Evolutionary conservation across 2,329 filamentous ascomycete genomes (phyloP), one percentile per base, ranked within the genome.

Genomic region (Gaeumannomyces sp.): DNA sequence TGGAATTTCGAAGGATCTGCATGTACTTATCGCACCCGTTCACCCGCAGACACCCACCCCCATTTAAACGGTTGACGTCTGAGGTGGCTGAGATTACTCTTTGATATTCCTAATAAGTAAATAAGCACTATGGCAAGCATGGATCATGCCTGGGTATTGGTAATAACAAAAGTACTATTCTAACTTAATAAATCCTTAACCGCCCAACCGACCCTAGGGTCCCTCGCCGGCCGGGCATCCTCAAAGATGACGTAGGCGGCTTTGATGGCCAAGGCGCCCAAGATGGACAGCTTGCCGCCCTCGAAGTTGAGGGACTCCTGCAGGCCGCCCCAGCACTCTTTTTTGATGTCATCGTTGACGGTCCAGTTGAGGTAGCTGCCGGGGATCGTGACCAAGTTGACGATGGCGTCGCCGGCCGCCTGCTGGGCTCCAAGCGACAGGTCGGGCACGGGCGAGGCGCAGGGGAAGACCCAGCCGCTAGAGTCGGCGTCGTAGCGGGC

Each of bases 291-390:
- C 33, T 45, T 45, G 7, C n/a, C 33, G 2, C 59, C 59, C 38
- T 28, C 64, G 66, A 70, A 66, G 57, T 69, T 69, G 45, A 71
- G 67, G 27, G 38, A 66, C 31, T 60, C 61, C 79, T 91, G 89
- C 65, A 91, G 81, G 61, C 88, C 89, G 66, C 89, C 89, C 70
- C 81, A 89, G 81, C 88, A 91, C 57, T 66, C 77, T 2, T 70
- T 72, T 13, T 70, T 76, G 67, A 27, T 6, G 4, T 6, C 22
- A 79, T 62, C 80, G 59, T 79, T 74, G 33, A 76, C 72, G 0
- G 81, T 75, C 71, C 81, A 87, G 68, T 79, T 81, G 66, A 87
- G 75, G 69, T 79, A 78, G 16, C 75, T 67, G 7, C 82, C 82
- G 1, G 81, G 79, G 25, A 88, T 77, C 45, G 77, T 83, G 59